Conservation (phyloP, 768 basidiomycete genomes). For the Candolleomyces aberdarensis region DNA sequence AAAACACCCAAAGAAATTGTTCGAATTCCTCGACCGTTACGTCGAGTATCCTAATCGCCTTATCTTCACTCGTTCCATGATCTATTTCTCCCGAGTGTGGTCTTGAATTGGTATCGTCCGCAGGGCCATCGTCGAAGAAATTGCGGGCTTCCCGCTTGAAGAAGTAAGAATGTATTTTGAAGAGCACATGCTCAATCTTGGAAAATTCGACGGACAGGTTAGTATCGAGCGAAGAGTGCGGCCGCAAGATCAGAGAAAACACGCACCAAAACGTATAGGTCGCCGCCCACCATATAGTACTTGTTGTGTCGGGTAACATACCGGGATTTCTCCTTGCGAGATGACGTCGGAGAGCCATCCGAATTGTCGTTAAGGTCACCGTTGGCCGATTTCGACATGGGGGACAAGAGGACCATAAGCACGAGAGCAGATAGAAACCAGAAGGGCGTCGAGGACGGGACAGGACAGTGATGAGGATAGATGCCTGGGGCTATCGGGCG, state of each 20-base stretch:
- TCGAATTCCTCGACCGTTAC: conserved; percentile 37
- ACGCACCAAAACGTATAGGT: background rate
- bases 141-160: conserved; percentile 11
- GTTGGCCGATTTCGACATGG: too few species aligned
- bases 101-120: background rate
- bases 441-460: too few species aligned
- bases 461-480: too few species aligned
- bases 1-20: conserved; percentile 60
- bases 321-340: background rate
- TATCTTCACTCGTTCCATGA: conserved; percentile 3
- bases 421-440: too few species aligned
- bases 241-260: too few species aligned
- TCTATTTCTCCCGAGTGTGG: conserved; percentile 8
- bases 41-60: conserved; percentile 9
- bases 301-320: background rate
- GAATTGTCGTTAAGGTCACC: too few species aligned
- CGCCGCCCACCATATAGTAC: conserved; percentile 2
- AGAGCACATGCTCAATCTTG: conserved; percentile 7
- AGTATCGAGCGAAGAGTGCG: background rate
- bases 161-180: conserved; percentile 14
- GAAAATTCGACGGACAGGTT: conserved; percentile 9
- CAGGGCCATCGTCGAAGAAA: conserved; percentile 6
- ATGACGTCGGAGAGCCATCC: too few species aligned
- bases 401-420: too few species aligned
- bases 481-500: too few species aligned